These are phyloP conservation scores for Pythium myriotylum DNA, from an alignment of 352 stramenopile genomes.

Conservation along the genomic window DNA sequence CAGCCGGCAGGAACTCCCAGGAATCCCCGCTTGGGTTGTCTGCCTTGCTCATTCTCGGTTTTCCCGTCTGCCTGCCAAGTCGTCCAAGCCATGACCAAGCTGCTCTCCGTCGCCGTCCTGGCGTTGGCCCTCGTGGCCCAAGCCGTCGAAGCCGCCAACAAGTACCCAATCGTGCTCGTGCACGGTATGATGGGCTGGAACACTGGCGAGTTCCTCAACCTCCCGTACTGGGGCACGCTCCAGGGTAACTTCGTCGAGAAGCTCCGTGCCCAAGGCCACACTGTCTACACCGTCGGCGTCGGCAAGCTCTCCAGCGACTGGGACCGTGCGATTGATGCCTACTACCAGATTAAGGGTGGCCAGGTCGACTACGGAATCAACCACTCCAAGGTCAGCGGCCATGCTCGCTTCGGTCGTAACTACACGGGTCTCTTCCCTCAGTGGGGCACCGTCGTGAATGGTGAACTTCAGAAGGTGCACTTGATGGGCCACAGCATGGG, in stretches of 20 bases:
- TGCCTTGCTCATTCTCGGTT: neutral
- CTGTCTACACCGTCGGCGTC: slow-evolving; percentile 52
- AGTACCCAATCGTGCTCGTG: slow-evolving; percentile 54
- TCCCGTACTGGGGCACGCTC: slow-evolving; percentile 58
- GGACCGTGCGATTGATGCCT: slow-evolving; percentile 66
- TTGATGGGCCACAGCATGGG: slow-evolving; percentile 29
- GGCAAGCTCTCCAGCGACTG: slow-evolving; percentile 63
- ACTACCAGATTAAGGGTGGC: slow-evolving; percentile 50
- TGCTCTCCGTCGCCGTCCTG: neutral
- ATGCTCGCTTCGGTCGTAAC: slow-evolving; percentile 29
- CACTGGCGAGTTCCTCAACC: slow-evolving; percentile 40
- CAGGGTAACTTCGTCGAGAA: slow-evolving; percentile 48
- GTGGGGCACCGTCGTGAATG: slow-evolving; percentile 28
- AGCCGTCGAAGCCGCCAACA: slow-evolving; percentile 24
- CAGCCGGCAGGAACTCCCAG: too few species aligned
- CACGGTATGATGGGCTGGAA: slow-evolving; percentile 56
- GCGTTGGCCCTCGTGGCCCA: neutral
- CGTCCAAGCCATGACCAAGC: slow-evolving; percentile 5
- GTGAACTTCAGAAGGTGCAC: slow-evolving; percentile 31
- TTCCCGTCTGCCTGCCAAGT: neutral
- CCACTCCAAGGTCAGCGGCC: slow-evolving; percentile 38
- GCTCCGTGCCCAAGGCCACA: slow-evolving; percentile 43
- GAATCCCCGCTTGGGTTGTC: too few species aligned
- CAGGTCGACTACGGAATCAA: slow-evolving; percentile 23
- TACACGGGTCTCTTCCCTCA: slow-evolving; percentile 29